A percentile compares a stretch with the other conserved stretches of the same genome.
These are phyloP conservation scores for Mycena sanguinolenta DNA, from an alignment of 768 basidiomycete genomes.

Conservation along the genomic window DNA sequence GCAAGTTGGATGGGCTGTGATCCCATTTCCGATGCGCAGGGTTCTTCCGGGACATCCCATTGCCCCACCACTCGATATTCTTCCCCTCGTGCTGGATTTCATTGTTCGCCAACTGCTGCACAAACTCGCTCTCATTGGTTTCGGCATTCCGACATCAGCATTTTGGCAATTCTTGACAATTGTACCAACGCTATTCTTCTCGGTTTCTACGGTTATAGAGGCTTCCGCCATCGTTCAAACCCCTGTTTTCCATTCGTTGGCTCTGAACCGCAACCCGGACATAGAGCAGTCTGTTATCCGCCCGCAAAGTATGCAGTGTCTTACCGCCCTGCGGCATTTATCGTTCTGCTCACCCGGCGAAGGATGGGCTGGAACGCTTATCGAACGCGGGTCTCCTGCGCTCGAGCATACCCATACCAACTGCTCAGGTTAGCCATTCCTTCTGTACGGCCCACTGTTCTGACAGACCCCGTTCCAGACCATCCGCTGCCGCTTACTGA, in stretches of 20 bases:
- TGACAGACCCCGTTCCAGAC: background rate
- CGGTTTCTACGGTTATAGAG: background rate
- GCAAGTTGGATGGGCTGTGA: background rate
- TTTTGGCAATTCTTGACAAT: background rate
- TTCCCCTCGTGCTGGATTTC: background rate
- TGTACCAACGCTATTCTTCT: background rate
- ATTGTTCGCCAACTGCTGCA: background rate
- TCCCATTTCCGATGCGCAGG: background rate
- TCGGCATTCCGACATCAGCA: background rate
- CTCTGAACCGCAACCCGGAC: background rate
- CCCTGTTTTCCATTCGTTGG: background rate
- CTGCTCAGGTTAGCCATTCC: background rate
- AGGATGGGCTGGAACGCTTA: background rate
- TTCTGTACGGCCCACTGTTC: background rate
- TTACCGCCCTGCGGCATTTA: background rate
- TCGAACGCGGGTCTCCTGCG: background rate
- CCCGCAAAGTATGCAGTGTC: background rate
- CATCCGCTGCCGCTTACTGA: background rate
- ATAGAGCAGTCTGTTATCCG: background rate
- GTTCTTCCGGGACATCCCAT: background rate
- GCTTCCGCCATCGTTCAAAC: background rate
- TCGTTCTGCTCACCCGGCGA: background rate
- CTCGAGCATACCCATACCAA: background rate
- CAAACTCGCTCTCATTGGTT: background rate
- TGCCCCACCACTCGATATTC: background rate